Conservation (phyloP, 2,329 filamentous ascomycete species). For the Cladosporium phlei region DNA sequence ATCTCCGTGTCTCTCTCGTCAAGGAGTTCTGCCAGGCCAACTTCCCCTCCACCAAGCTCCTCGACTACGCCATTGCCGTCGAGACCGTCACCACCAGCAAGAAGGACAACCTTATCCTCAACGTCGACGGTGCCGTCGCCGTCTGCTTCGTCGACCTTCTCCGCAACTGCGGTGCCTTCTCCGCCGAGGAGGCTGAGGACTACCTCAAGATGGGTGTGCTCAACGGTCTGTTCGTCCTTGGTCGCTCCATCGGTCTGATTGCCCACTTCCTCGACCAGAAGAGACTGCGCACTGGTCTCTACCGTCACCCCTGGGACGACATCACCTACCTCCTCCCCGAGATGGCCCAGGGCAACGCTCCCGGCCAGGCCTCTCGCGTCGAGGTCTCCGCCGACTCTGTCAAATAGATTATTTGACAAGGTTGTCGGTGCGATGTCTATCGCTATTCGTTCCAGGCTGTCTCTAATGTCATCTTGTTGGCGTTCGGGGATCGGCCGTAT, state of each 20-base stretch:
- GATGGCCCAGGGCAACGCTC: slow-evolving; percentile 63
- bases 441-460: slow-evolving; percentile 2
- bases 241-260: slow-evolving; percentile 96
- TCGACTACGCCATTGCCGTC: slow-evolving; percentile 96
- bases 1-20: slow-evolving; percentile 98
- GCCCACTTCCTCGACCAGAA: slow-evolving; percentile 99
- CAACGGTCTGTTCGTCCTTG: slow-evolving; percentile 98
- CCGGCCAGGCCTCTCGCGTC: slow-evolving; percentile 77
- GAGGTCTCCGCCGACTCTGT: slow-evolving; percentile 64
- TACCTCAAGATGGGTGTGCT: slow-evolving; percentile 99
- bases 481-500: slow-evolving; percentile 1
- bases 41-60: slow-evolving; percentile 96
- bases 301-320: slow-evolving; percentile 97
- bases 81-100: slow-evolving; percentile 98
- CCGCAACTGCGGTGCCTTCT: slow-evolving; percentile 97
- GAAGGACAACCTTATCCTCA: slow-evolving; percentile 99
- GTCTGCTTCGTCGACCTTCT: slow-evolving; percentile 98
- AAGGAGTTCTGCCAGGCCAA: slow-evolving; percentile 98
- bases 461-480: slow-evolving; percentile 5
- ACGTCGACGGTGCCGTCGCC: slow-evolving; percentile 96
- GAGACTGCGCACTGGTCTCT: slow-evolving; percentile 94
- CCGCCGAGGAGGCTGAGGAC: slow-evolving; percentile 91
- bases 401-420: slow-evolving; percentile 35
- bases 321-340: slow-evolving; percentile 91
- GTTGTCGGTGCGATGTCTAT: not conserved